Conservation (phyloP, 441 rosid genomes). For the Populus hybrid region DNA sequence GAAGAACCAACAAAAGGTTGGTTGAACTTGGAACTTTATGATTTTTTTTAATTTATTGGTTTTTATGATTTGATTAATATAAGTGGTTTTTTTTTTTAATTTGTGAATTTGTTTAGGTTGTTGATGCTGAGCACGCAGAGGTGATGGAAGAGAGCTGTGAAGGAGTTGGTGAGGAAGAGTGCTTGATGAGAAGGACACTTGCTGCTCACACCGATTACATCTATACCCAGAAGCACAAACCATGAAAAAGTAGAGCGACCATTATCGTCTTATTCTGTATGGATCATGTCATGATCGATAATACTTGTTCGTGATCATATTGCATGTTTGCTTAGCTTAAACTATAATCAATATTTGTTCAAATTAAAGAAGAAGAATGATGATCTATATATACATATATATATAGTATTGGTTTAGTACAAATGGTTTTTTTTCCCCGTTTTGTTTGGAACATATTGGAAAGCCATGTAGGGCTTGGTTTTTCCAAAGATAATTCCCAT, state of each 20-base stretch:
- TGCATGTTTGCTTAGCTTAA: background rate
- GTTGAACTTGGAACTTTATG: background rate
- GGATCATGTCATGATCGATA: background rate
- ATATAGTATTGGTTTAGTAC: background rate
- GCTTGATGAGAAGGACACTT: conserved; percentile 20
- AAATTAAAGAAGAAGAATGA: no score
- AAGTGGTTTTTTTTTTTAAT: no score
- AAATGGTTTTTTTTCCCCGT: background rate
- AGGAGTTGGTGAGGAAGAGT: conserved; percentile 12
- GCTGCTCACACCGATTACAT: conserved; percentile 20
- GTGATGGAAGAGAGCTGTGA: conserved; percentile 4
- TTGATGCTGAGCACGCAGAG: conserved; percentile 6
- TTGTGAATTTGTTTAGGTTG: background rate
- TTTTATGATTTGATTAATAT: background rate
- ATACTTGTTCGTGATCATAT: background rate
- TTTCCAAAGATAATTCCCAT: no score
- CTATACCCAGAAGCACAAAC: conserved; percentile 16
- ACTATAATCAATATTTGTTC: no score
- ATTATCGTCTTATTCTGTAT: background rate
- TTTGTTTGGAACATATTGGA: no score
- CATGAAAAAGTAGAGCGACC: background rate
- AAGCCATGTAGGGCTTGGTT: no score
- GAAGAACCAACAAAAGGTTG: background rate
- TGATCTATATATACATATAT: no score
- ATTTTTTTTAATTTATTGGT: background rate